Conservation (phyloP, 225 moss, liverwort and hornwort genomes). For the Straminergon stramineum region DNA sequence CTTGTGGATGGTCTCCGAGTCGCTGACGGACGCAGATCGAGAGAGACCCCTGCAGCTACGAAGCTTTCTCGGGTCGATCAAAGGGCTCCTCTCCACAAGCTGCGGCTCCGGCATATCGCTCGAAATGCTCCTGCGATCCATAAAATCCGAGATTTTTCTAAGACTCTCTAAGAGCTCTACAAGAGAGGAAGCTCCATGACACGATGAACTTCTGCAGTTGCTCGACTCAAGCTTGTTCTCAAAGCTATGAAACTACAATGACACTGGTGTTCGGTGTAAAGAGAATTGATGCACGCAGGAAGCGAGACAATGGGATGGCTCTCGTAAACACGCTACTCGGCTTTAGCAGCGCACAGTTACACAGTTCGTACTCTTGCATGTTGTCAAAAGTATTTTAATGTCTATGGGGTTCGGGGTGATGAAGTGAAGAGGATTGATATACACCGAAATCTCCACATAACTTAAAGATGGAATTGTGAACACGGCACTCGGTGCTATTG, state of each 20-base stretch:
- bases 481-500: neutral
- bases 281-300: neutral
- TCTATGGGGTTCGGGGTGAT: neutral
- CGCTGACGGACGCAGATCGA: neutral
- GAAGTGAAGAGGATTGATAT: neutral
- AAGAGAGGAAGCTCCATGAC: neutral
- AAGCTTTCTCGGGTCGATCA: conserved; percentile 7
- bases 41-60: conserved; percentile 13
- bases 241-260: neutral
- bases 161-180: neutral
- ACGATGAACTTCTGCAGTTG: neutral
- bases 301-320: neutral
- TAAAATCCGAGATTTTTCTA: neutral
- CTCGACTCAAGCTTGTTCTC: neutral
- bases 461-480: neutral
- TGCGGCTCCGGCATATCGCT: neutral
- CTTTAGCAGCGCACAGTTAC: neutral
- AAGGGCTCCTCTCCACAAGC: conserved; percentile 1
- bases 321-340: neutral
- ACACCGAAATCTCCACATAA: neutral
- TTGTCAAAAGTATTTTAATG: neutral
- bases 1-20: neutral
- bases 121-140: conserved; percentile 11
- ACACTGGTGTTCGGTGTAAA: neutral
- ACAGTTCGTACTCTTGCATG: neutral